Evolutionary conservation across 1,139 yeast species (phyloP).

Genomic region (Suhomyces atakaporum): DNA sequence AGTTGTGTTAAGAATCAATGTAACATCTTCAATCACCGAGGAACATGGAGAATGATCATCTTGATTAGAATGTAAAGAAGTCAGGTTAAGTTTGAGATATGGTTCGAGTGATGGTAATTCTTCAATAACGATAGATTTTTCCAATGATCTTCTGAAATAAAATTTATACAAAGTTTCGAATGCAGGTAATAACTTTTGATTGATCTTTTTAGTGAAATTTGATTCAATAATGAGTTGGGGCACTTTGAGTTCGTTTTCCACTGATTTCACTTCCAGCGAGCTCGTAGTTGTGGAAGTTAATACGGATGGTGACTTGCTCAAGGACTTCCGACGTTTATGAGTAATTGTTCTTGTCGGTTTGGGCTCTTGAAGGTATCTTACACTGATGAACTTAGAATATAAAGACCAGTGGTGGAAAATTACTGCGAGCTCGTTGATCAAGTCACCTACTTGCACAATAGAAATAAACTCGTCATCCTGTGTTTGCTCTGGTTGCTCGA

Average conservation of each 20-base stretch:
- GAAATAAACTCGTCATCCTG: conserved; percentile 39
- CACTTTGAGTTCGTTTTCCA: conserved; percentile 27
- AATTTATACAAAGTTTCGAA: conserved; percentile 65
- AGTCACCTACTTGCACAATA: conserved; percentile 54
- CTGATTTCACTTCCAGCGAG: conserved; percentile 3
- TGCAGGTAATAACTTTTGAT: conserved; percentile 54
- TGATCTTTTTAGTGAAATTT: conserved; percentile 61
- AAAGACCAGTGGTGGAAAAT: conserved; percentile 87
- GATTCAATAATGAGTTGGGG: conserved; percentile 64
- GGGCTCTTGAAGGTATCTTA: conserved; percentile 39
- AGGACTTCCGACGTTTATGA: background rate
- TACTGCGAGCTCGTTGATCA: conserved; percentile 68
- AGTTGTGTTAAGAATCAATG: conserved; percentile 70
- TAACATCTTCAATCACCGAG: conserved; percentile 84
- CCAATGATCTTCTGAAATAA: conserved; percentile 76
- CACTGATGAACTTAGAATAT: conserved; percentile 73
- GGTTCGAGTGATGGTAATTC: conserved; percentile 59
- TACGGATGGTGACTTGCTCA: conserved; percentile 1
- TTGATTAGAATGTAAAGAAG: conserved; percentile 10
- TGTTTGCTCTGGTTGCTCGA: conserved; percentile 5
- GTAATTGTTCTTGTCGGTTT: background rate
- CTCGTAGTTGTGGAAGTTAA: conserved; percentile 1
- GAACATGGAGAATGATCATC: conserved; percentile 70
- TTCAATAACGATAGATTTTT: conserved; percentile 79
- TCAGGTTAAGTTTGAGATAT: conserved; percentile 21